These are phyloP conservation scores for Euphrasia arctica DNA, from an alignment of 305 asterid species.

Conservation along the genomic window DNA sequence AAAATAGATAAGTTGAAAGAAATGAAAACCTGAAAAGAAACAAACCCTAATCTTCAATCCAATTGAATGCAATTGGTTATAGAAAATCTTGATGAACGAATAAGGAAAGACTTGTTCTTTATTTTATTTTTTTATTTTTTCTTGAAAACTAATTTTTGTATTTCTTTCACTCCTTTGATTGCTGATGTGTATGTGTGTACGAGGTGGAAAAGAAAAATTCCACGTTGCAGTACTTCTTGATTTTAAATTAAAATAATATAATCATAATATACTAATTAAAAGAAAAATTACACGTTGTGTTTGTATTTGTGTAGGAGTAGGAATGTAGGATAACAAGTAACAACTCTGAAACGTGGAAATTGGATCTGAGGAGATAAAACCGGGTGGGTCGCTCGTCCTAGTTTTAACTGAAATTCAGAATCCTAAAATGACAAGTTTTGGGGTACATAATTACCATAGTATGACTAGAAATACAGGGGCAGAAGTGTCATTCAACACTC, in stretches of 20 bases:
- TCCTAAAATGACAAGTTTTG: constrained; percentile 20
- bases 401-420: not conserved
- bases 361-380: constrained; percentile 36
- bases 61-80: constrained; percentile 20
- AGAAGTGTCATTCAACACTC: constrained; percentile 21
- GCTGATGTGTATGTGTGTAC: not conserved
- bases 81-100: constrained; percentile 24
- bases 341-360: constrained; percentile 29
- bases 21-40: constrained; percentile 25
- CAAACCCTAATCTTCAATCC: constrained; percentile 3
- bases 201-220: constrained; percentile 12
- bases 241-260: constrained; percentile 5
- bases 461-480: constrained; percentile 27
- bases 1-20: constrained; percentile 21
- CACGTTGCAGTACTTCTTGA: constrained; percentile 28
- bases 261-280: not conserved
- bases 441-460: not conserved
- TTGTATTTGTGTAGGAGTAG: constrained; percentile 4
- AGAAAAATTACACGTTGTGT: not conserved
- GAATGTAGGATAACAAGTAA: constrained; percentile 17
- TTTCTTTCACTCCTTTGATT: not conserved
- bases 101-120: constrained; percentile 20
- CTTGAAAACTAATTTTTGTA: not conserved
- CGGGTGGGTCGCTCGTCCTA: constrained; percentile 13
- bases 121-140: not conserved